Evolutionary conservation across 2,329 filamentous ascomycete species (phyloP).

Genomic region (Byssothecium circinans): DNA sequence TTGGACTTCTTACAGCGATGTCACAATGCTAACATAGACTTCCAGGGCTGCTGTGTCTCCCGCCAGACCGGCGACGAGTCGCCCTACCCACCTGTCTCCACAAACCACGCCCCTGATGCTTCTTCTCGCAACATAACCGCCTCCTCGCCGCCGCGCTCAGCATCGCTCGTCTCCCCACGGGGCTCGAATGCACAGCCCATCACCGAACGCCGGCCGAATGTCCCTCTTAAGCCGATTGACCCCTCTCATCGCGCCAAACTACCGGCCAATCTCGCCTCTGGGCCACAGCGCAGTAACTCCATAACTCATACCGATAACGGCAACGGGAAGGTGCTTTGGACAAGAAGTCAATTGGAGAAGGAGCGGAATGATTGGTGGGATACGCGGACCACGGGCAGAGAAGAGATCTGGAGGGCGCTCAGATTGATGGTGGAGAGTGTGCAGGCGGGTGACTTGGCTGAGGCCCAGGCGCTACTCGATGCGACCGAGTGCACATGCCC

Average conservation of each 20-base stretch:
- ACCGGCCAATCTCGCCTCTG: slow-evolving; percentile 30
- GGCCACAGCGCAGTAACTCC: slow-evolving; percentile 17
- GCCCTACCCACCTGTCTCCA: slow-evolving; percentile 4
- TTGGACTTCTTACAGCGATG: background rate
- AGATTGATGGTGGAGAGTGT: slow-evolving; percentile 68
- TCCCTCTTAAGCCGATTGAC: slow-evolving; percentile 28
- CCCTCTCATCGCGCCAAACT: slow-evolving; percentile 29
- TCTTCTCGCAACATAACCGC: slow-evolving; percentile 34
- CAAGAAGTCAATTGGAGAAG: slow-evolving; percentile 64
- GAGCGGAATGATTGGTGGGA: slow-evolving; percentile 88
- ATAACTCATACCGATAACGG: slow-evolving; percentile 18
- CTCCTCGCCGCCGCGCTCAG: slow-evolving; percentile 18
- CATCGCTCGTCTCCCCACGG: slow-evolving; percentile 20
- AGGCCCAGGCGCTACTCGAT: slow-evolving; percentile 76
- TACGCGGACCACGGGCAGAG: slow-evolving; percentile 75
- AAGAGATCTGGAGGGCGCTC: slow-evolving; percentile 80
- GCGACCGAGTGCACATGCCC: slow-evolving; percentile 65
- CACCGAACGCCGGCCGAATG: slow-evolving; percentile 24
- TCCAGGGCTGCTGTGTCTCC: slow-evolving; percentile 12
- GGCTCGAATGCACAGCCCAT: slow-evolving; percentile 16
- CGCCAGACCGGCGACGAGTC: slow-evolving; percentile 5
- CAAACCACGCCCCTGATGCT: slow-evolving; percentile 11
- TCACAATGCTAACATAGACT: background rate
- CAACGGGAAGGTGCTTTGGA: slow-evolving; percentile 43
- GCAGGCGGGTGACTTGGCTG: slow-evolving; percentile 53